Conservation (phyloP, 2,329 filamentous ascomycete species). For the Diplodia scrobiculata region DNA sequence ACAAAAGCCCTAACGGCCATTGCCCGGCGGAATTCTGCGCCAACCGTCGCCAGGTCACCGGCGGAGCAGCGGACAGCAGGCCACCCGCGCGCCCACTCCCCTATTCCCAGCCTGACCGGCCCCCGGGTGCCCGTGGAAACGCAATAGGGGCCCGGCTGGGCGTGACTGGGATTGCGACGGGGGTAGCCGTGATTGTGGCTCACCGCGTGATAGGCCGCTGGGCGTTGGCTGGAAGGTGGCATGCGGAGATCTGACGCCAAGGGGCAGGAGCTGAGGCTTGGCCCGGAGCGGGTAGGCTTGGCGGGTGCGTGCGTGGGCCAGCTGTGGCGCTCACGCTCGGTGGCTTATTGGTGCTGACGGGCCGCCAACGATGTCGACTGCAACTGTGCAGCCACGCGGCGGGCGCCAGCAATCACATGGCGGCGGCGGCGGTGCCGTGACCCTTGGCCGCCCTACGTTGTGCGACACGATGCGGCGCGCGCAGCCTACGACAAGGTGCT, state of each 20-base stretch:
- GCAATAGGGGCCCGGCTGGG: constrained; percentile 13
- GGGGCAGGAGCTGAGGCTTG: constrained; percentile 19
- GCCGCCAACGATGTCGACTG: not conserved
- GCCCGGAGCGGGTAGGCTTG: constrained; percentile 26
- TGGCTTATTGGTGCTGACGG: constrained; percentile 17
- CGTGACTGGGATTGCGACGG: constrained; percentile 10
- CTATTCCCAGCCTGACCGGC: not conserved
- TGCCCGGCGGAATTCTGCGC: not conserved
- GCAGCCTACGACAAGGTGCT: constrained; percentile 3
- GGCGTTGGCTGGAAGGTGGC: constrained; percentile 19
- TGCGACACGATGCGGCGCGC: constrained; percentile 1
- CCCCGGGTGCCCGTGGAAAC: not conserved
- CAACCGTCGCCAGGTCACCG: not conserved
- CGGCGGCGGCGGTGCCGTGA: not conserved
- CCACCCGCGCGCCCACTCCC: not conserved
- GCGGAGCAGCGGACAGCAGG: constrained; percentile 11
- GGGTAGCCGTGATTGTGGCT: constrained; percentile 26
- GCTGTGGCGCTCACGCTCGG: constrained; percentile 20
- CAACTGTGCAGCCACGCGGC: constrained; percentile 25
- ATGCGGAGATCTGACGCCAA: constrained; percentile 28
- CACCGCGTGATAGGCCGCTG: constrained; percentile 21
- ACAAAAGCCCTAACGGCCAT: not conserved
- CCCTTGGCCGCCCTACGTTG: constrained; percentile 24
- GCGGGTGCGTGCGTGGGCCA: not conserved
- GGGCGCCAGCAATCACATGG: constrained; percentile 19